A percentile compares a stretch with the other conserved stretches of the same genome.
These are phyloP conservation scores for Metarhizium guizhouense DNA, from an alignment of 2,329 filamentous ascomycete genomes.

Conservation along the genomic window DNA sequence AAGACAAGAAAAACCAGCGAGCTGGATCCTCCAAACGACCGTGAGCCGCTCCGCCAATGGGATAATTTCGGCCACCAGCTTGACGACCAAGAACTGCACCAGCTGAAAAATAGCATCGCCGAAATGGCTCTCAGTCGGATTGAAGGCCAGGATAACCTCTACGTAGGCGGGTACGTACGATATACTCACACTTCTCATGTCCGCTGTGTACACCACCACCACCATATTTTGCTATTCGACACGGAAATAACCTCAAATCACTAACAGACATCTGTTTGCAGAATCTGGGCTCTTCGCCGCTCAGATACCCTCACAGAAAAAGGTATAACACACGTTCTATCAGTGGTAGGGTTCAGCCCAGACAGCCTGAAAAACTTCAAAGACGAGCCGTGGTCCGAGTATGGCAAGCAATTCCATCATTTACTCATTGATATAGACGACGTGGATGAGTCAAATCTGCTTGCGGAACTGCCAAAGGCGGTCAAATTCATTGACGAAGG, in stretches of 20 bases:
- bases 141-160: constrained; percentile 32
- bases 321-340: constrained; percentile 85
- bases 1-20: neutral
- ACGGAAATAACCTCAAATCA: too few relatives aligned
- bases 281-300: constrained; percentile 70
- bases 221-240: neutral
- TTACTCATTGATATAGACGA: constrained; percentile 82
- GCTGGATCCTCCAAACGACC: neutral
- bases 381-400: constrained; percentile 37
- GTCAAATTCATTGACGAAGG: constrained; percentile 78
- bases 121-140: constrained; percentile 34
- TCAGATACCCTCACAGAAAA: constrained; percentile 60
- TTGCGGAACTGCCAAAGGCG: constrained; percentile 69
- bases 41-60: constrained; percentile 4
- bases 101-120: constrained; percentile 14
- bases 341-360: constrained; percentile 55
- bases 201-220: neutral
- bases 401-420: constrained; percentile 56
- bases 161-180: constrained; percentile 28
- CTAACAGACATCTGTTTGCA: constrained; percentile 25
- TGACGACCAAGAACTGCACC: constrained; percentile 3
- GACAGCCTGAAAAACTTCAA: constrained; percentile 33
- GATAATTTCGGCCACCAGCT: constrained; percentile 9
- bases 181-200: neutral
- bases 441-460: constrained; percentile 77